Base-by-base conservation (phyloP, 176 grass and related monocot species). In the Oryza coarctata region DNA sequence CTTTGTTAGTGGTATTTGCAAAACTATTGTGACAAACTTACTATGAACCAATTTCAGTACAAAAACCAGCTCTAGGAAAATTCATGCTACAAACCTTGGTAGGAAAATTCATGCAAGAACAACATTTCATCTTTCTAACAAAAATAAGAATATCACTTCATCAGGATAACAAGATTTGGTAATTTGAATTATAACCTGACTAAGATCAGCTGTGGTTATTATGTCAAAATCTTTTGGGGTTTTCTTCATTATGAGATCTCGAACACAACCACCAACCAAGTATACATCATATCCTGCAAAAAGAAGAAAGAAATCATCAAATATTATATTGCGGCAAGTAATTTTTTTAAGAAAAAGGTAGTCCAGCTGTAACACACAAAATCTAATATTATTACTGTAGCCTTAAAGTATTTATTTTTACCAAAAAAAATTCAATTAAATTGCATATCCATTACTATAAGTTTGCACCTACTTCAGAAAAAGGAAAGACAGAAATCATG, bases 161-260 rank as follows among this genome's bases (percentile, higher is more conserved):
- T 40, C 63, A 83, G 40, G 34, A 80, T 57, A 74, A 27, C 12
- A 85, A 20, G 41, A n/a, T 11, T 82, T 38, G 34, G 70, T 75
- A 62, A 82, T 78, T 73, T 73, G 74, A 83, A 66, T 73, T 76
- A 91, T 84, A 92, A 99, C 97, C 93, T 99, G 81, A 76, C 40
- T 85, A 92, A 99, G 93, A 82, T 96, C 80, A 62, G 93, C 91
- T 75, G 93, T 85, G 1, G 93, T 99, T 89, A 99, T 94, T 83
- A 99, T 88, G 68, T 99, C 93, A 68, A 94, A 99, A 85, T 99
- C 93, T 88, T 99, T 99, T 28, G 97, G 93, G 23, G 58, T 92
- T 88, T 90, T 99, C 71, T 92, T 94, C 97, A 99, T 85, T 74
- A 99, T 85, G 80, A 96, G 87, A 92, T 99, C 97, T 58, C 91